Conservation (phyloP, 1,139 yeast species). For the Hyphopichia pseudoburtonii region DNA sequence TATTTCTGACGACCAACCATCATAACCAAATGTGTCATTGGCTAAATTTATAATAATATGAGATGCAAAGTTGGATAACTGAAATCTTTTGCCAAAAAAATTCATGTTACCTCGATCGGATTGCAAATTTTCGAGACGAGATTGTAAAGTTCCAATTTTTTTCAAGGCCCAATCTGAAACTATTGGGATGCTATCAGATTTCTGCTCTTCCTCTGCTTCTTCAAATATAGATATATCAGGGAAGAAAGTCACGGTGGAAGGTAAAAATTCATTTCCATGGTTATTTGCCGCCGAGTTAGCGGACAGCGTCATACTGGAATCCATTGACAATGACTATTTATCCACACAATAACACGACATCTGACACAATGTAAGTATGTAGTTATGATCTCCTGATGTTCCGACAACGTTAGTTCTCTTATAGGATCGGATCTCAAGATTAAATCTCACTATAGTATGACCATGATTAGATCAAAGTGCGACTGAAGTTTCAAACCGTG, state of each 20-base stretch:
- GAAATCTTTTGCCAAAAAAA: constrained; percentile 8
- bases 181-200: constrained; percentile 3
- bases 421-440: too few relatives aligned
- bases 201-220: constrained; percentile 8
- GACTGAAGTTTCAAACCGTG: too few relatives aligned
- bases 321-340: too few relatives aligned
- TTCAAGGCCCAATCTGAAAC: constrained; percentile 27
- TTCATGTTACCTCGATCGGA: constrained; percentile 14
- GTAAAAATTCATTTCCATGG: neutral
- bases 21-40: constrained; percentile 62
- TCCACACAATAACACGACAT: too few relatives aligned
- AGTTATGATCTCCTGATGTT: too few relatives aligned
- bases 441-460: too few relatives aligned
- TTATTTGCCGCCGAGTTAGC: constrained; percentile 1
- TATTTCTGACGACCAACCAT: constrained; percentile 65
- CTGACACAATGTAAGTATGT: too few relatives aligned
- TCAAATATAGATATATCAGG: constrained; percentile 23
- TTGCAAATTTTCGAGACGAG: constrained; percentile 30
- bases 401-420: too few relatives aligned
- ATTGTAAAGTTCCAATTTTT: constrained; percentile 38
- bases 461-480: too few relatives aligned
- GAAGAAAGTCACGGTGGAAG: constrained; percentile 23
- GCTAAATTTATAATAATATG: constrained; percentile 49
- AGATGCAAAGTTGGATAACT: constrained; percentile 14
- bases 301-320: constrained; percentile 3